Base-by-base conservation (phyloP, 257 asterid genomes). In the Salvia miltiorrhiza region DNA sequence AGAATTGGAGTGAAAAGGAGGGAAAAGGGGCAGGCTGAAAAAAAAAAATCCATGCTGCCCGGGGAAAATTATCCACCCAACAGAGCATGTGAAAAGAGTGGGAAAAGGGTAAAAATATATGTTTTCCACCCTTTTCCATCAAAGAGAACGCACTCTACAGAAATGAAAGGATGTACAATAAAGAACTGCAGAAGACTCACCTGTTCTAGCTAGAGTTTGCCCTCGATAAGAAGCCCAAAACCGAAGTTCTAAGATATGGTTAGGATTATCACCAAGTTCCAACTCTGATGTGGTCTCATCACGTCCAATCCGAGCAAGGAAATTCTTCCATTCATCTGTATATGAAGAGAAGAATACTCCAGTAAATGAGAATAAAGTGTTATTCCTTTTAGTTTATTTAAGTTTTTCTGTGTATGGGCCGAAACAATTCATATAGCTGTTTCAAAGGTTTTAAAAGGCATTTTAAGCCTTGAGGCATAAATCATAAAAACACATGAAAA, bases 201-300 rank as follows among this genome's bases (percentile, higher is more conserved):
- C 96, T 67, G 99, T 93, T 77, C 99, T 86, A 63, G 97, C 96
- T 78, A 93, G 80, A n/a, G 99, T 93, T 79, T 93, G 99, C 65
- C 96, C 99, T 61, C 97, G 87, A 73, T 88, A 93, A 44, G 99
- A 93, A 61, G 99, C 99, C 99, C 99, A 93, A 77, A 90, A 90
- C 68, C 96, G 87, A 69, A 93, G 85, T 77, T 93, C 99, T 78
- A 89, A 95, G 73, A 90, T 90, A 72, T 93, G 96, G 70, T 69
- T 83, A 50, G 96, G 89, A 79, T 86, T 84, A 83, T 90, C 94
- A 70, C 81, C 71, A 66, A 90, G 96, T 57, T 90, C 97, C 49
- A 57, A 64, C 72, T 90, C 99, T 28, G 95, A 80, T 69, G 93
- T 33, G 72, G 81, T 81, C 80, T 90, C 99, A 45, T 90, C 93